Evolutionary conservation across 768 basidiomycete species (phyloP).

Genomic region (Mycena amicta): DNA sequence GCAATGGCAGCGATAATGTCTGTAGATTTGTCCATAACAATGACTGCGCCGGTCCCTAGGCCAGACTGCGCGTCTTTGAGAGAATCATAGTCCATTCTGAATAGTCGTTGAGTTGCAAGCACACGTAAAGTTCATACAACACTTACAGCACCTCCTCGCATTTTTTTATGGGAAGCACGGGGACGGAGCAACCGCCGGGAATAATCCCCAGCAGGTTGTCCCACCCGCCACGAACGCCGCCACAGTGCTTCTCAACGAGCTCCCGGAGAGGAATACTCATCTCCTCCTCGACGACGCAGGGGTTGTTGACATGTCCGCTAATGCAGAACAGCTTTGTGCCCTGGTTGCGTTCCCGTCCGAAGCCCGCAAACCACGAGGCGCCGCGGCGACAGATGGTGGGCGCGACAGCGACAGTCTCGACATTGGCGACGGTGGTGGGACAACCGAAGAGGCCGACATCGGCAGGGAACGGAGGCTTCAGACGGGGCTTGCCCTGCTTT

Average conservation of each 20-base stretch:
- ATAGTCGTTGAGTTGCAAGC: conserved; percentile 6
- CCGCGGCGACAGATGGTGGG: conserved; percentile 95
- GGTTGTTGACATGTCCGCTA: conserved; percentile 97
- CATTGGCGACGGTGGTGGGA: conserved; percentile 96
- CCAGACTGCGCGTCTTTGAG: conserved; percentile 96
- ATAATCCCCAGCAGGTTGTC: conserved; percentile 96
- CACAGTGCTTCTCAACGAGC: conserved; percentile 94
- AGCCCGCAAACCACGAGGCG: conserved; percentile 86
- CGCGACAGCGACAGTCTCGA: conserved; percentile 97
- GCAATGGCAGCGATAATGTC: conserved; percentile 95
- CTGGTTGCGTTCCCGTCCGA: conserved; percentile 90
- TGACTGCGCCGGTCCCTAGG: conserved; percentile 96
- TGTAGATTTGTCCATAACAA: conserved; percentile 98
- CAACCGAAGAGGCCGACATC: conserved; percentile 98
- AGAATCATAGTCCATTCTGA: conserved; percentile 97
- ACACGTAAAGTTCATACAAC: background rate
- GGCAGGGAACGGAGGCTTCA: conserved; percentile 99
- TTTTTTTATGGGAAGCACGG: conserved; percentile 80
- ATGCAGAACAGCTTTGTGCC: conserved; percentile 98
- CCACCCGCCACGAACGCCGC: conserved; percentile 94
- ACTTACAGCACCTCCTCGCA: conserved; percentile 89
- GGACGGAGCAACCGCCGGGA: conserved; percentile 93
- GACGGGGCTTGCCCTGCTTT: conserved; percentile 95
- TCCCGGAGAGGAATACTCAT: conserved; percentile 97
- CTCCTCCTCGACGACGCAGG: conserved; percentile 97